Percentiles rank a stretch among this genome's conserved stretches.
These are phyloP conservation scores for Artemisia argyi DNA, from an alignment of 129 eudicot genomes.

Conservation along the genomic window DNA sequence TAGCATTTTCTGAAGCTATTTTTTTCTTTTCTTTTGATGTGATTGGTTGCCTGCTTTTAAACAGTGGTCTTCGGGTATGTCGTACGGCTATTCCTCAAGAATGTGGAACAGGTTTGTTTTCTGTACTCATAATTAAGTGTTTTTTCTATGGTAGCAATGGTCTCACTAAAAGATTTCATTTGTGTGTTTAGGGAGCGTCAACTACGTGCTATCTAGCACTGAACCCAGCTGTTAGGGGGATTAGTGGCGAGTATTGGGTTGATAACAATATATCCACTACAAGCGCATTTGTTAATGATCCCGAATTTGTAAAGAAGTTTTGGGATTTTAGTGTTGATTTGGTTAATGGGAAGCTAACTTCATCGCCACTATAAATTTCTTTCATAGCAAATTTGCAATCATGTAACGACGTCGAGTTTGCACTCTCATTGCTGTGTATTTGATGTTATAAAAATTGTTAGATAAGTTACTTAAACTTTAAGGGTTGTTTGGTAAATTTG, in stretches of 20 bases:
- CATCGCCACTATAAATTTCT: conserved; percentile 9
- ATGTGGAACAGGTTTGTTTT: conserved; percentile 33
- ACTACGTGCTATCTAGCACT: conserved; percentile 78
- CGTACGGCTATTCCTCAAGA: conserved; percentile 33
- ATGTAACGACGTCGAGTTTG: neutral
- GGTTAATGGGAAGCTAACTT: conserved; percentile 22
- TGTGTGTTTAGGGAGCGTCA: conserved; percentile 61
- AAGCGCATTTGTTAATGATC: conserved; percentile 51
- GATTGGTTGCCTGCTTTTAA: neutral
- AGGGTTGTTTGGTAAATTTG: no score
- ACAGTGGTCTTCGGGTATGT: conserved; percentile 32
- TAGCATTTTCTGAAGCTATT: neutral
- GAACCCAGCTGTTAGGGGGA: conserved; percentile 48
- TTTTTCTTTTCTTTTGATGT: neutral
- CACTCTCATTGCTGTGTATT: neutral
- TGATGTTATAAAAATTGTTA: neutral
- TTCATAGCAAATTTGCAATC: neutral
- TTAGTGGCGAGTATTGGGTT: conserved; percentile 68
- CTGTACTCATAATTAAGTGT: neutral
- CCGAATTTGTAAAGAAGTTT: conserved; percentile 59
- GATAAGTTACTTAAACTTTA: no score
- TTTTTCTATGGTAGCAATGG: neutral
- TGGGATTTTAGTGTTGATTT: conserved; percentile 74
- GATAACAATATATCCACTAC: conserved; percentile 52
- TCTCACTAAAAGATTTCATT: conserved; percentile 1